Evolutionary conservation across 768 basidiomycete genomes (phyloP), one percentile per base, ranked within the genome.

Genomic region (Mrakia gelida): DNA sequence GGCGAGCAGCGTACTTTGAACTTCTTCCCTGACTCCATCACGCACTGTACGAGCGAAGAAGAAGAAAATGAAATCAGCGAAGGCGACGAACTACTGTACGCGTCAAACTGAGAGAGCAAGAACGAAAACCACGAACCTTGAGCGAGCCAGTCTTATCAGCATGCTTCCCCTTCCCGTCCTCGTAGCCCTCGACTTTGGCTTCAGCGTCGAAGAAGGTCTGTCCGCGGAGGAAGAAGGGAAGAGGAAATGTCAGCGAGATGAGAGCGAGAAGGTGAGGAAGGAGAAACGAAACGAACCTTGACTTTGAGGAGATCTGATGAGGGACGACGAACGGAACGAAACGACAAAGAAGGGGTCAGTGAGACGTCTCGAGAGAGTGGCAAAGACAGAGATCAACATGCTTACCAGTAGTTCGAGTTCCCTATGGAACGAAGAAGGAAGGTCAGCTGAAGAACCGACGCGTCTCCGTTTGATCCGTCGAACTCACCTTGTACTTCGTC

Each of bases 151-250:
- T 70, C 79, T 80, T 73, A 15, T 70, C 81, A 9, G 34, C 52
- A 73, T 81, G 80, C 71, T 81, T 81, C 28, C 80, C 78, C 75
- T 81, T 81, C 30, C 81, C 81, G 63, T 71, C 52, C 71, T 80
- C 80, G 79, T 82, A 72, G 3, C 68, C 79, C 41, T 80, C 62
- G 6, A 82, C 81, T 38, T 68, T 71, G 67, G 81, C 81, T 45
- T 82, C 81, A 61, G 81, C 81, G 45, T 82, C 81, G 68, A 76
- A 76, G 80, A 82, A 62, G n/a, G 61, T 62, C 61, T 62, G 49
- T n/a, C 18, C 2, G 18, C 1, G 15, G 49, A 62, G 21, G 7
- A 62, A 62, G n/a, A 30, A 62, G 4, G 15, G 32, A 28, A 38
- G 38, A 3, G 38, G 38, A 38, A 38, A n/a, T 15, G n/a, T 62